A percentile compares a stretch with the other conserved stretches of the same genome.
phyloP scores from a whole-genome alignment of 2,329 filamentous ascomycete genomes.

The Aureobasidium lini region DNA sequence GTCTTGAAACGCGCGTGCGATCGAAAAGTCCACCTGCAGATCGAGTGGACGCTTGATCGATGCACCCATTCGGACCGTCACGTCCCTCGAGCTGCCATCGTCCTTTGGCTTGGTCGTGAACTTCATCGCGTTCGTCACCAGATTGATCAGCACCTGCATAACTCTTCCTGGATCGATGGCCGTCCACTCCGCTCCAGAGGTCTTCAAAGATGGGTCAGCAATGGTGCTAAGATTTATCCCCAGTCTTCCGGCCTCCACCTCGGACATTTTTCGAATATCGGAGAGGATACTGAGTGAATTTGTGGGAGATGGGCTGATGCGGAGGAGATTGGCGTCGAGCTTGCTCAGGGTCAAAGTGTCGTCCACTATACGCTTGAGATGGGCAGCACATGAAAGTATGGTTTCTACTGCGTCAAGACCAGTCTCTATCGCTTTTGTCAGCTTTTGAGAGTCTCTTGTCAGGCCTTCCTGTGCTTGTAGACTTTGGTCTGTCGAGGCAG shows the following conservation, averaged over 20 bases:
- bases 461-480: no score
- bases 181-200: slow-evolving; percentile 25
- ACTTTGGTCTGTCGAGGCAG: background rate
- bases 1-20: slow-evolving; percentile 21
- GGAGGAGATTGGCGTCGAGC: slow-evolving; percentile 25
- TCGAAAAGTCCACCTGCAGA: slow-evolving; percentile 26
- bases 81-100: slow-evolving; percentile 23
- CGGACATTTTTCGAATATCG: slow-evolving; percentile 31
- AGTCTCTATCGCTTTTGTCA: slow-evolving; percentile 19
- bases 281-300: slow-evolving; percentile 29
- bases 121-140: slow-evolving; percentile 31
- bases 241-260: slow-evolving; percentile 30
- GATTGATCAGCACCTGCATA: slow-evolving; percentile 27
- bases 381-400: slow-evolving; percentile 24
- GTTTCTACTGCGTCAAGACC: slow-evolving; percentile 21
- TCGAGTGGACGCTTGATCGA: slow-evolving; percentile 26
- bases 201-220: slow-evolving; percentile 29
- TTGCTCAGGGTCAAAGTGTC: slow-evolving; percentile 39
- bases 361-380: slow-evolving; percentile 36
- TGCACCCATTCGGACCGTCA: slow-evolving; percentile 34
- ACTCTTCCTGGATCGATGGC: slow-evolving; percentile 24
- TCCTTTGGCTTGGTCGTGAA: slow-evolving; percentile 34
- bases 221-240: slow-evolving; percentile 25
- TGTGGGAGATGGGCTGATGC: slow-evolving; percentile 34
- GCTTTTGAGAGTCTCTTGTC: background rate